Base-by-base conservation (phyloP, 2,329 filamentous ascomycete species). In the Coccinonectria pachysandricola region DNA sequence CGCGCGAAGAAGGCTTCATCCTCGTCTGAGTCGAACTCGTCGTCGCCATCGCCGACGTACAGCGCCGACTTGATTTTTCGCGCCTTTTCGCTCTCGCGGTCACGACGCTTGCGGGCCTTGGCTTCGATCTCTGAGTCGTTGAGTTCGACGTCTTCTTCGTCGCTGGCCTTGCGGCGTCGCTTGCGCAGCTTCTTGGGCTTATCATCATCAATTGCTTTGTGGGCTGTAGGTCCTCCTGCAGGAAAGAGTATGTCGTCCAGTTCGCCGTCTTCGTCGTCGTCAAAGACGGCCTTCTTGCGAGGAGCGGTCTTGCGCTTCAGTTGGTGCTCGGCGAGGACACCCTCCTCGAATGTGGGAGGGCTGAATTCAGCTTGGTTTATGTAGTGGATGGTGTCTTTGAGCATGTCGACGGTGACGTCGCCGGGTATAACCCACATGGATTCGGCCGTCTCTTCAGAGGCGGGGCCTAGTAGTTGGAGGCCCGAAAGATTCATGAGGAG, bases 21-120 rank as follows among this genome's bases (percentile, higher is more conserved):
- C 30, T 73, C 71, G 23, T 86, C 84, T 17, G 70, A 75, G 45
- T 94, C 85, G n/a, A 71, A 78, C 41, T 94, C 86, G 27, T 96
- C 91, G 49, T 96, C 91, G 40, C 80, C 85, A 19, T 79, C 76
- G 31, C 79, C 72, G 26, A 98, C 80, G 44, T 76, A 88, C 19
- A 88, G 57, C 13, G 78, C 76, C 44, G 82, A 92, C 63, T 95
- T 96, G 57, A 91, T 80, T 49, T 79, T 81, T 16, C 65, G 64
- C 24, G 75, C 68, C 54, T 86, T 86, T 45, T 87, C 84, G n/a
- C 71, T 60, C 39, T 93, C 77, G 39, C 72, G 79, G 27, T 76
- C 64, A 28, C 72, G 67, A 19, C 78, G 66, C 28, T 65, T 69
- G 8, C 67, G 65, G 8, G 75, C 74, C 30, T 69, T 70, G 38